These are phyloP conservation scores for Heracleum sosnowskyi DNA, from an alignment of 129 eudicot species.

Conservation along the genomic window DNA sequence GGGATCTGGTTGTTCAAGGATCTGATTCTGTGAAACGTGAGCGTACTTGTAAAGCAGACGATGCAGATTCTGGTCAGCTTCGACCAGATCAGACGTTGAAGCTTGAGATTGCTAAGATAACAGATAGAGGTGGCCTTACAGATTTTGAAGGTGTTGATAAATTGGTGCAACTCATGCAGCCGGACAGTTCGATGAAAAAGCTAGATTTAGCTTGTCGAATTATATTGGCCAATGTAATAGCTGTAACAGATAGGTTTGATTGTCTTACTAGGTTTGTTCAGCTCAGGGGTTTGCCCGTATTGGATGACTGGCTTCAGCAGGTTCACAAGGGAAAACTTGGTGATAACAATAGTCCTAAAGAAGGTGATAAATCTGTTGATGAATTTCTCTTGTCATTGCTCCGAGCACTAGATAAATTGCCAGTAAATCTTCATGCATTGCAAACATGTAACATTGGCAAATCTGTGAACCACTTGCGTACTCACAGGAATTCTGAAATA, in stretches of 20 bases:
- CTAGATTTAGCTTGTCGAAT: conserved; percentile 35
- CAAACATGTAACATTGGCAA: conserved; percentile 83
- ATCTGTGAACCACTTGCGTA: conserved; percentile 77
- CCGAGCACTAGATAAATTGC: conserved; percentile 85
- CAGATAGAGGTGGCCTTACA: conserved; percentile 71
- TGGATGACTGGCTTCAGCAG: conserved; percentile 93
- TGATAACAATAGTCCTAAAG: conserved; percentile 53
- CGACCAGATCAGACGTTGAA: conserved; percentile 51
- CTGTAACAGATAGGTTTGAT: conserved; percentile 59
- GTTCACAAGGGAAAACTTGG: conserved; percentile 72
- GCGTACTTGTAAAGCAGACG: conserved; percentile 48
- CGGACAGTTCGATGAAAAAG: conserved; percentile 37
- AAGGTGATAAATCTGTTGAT: conserved; percentile 62
- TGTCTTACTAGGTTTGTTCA: conserved; percentile 54
- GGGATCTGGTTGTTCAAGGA: conserved; percentile 54
- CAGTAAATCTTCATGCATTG: conserved; percentile 84
- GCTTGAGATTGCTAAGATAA: conserved; percentile 62
- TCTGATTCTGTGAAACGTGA: conserved; percentile 51
- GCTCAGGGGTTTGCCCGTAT: conserved; percentile 43
- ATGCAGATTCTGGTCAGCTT: conserved; percentile 41
- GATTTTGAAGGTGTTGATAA: conserved; percentile 50
- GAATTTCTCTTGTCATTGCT: conserved; percentile 80
- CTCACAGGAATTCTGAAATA: conserved; percentile 71
- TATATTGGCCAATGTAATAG: conserved; percentile 66
- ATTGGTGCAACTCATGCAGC: conserved; percentile 52